Percentiles rank a stretch among this genome's conserved stretches.
phyloP scores from a whole-genome alignment of 805 yeast species.

The Clavispora carvajalis region DNA sequence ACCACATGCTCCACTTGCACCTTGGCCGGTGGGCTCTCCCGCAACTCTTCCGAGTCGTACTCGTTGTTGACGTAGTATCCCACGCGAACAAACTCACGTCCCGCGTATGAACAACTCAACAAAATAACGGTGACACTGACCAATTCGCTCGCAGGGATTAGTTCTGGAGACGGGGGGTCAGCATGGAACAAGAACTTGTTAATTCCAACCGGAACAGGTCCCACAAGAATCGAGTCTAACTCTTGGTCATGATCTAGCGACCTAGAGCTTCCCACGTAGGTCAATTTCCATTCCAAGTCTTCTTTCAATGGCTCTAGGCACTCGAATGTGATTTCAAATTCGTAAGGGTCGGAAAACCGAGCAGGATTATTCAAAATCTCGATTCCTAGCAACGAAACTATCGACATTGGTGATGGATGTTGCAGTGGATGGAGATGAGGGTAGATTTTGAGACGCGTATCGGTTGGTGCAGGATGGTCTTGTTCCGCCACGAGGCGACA shows the following conservation, averaged over 20 bases:
- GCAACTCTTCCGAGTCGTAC: slow-evolving; percentile 85
- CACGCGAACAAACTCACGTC: slow-evolving; percentile 91
- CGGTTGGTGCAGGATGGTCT: background rate
- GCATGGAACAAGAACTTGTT: slow-evolving; percentile 90
- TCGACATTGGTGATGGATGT: slow-evolving; percentile 56
- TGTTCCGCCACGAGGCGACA: too few relatives aligned
- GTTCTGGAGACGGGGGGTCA: slow-evolving; percentile 94
- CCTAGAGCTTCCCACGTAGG: slow-evolving; percentile 93
- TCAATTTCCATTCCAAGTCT: slow-evolving; percentile 95
- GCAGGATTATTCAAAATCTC: slow-evolving; percentile 95
- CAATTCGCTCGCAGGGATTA: slow-evolving; percentile 92
- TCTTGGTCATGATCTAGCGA: slow-evolving; percentile 96
- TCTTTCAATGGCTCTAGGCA: slow-evolving; percentile 88
- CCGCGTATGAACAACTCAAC: slow-evolving; percentile 88
- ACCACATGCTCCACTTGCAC: slow-evolving; percentile 93
- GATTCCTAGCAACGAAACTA: slow-evolving; percentile 86
- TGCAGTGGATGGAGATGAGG: slow-evolving; percentile 1
- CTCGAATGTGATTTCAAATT: slow-evolving; percentile 95
- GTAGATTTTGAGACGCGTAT: slow-evolving; percentile 1
- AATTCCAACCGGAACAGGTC: slow-evolving; percentile 97
- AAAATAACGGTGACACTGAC: slow-evolving; percentile 93
- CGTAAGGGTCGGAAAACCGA: slow-evolving; percentile 85
- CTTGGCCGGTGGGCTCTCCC: slow-evolving; percentile 90
- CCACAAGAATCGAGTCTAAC: slow-evolving; percentile 91
- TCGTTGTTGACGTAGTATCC: slow-evolving; percentile 98